A percentile compares a stretch with the other conserved stretches of the same genome.
Evolutionary conservation across 106 monocot genomes (phyloP).

Genomic region (Dioscorea dumetorum): DNA sequence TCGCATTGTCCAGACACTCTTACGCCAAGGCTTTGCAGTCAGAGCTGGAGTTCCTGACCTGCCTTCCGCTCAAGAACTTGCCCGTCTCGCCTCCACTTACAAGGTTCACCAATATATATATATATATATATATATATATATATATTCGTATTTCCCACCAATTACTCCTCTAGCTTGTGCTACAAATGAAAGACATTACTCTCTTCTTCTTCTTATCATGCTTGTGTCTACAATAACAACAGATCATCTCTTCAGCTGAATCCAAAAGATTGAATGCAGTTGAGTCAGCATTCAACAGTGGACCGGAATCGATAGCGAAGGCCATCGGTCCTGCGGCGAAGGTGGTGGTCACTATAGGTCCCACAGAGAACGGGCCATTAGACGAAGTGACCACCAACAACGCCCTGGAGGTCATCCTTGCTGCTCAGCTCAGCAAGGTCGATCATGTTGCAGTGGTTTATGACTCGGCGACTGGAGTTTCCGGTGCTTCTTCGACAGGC

Average conservation of each 20-base stretch:
- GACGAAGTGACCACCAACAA: conserved; percentile 56
- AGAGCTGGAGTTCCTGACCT: conserved; percentile 92
- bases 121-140: too few relatives aligned
- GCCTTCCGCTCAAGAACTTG: conserved; percentile 77
- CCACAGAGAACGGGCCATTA: conserved; percentile 50
- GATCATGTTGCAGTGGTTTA: conserved; percentile 67
- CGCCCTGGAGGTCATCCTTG: conserved; percentile 70
- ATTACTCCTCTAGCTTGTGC: conserved; percentile 66
- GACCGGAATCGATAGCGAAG: conserved; percentile 61
- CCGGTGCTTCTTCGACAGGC: neutral
- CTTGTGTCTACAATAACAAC: conserved; percentile 57
- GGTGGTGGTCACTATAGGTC: conserved; percentile 74
- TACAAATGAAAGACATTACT: conserved; percentile 37
- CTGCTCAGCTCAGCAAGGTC: conserved; percentile 69
- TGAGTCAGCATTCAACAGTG: conserved; percentile 39
- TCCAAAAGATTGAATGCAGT: conserved; percentile 76
- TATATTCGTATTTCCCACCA: conserved; percentile 59
- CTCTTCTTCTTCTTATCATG: conserved; percentile 73
- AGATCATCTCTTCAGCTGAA: conserved; percentile 70
- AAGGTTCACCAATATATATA: conserved; percentile 75
- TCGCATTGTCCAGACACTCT: conserved; percentile 57
- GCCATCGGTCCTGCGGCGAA: conserved; percentile 75
- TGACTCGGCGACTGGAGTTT: conserved; percentile 10
- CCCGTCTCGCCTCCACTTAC: conserved; percentile 70
- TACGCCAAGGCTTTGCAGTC: conserved; percentile 70